Conservation (phyloP, 2,329 filamentous ascomycete species). For the Xylariaceae sp. region DNA sequence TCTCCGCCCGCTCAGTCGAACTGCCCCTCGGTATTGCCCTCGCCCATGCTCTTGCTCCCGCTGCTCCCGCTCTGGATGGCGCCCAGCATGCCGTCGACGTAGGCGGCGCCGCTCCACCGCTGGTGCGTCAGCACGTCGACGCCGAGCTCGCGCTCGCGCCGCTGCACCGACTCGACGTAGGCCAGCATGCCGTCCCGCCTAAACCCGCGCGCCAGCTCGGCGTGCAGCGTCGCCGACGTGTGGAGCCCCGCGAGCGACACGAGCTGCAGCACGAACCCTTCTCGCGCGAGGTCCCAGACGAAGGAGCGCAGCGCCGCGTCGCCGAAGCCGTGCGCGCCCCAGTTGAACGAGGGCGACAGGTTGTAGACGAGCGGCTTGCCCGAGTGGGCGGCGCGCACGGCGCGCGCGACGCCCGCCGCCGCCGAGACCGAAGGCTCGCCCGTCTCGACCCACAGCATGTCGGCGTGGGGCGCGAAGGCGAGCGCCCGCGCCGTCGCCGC, state of each 20-base stretch:
- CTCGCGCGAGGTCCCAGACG: constrained; percentile 90
- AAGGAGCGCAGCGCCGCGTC: constrained; percentile 79
- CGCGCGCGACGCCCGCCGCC: constrained; percentile 64
- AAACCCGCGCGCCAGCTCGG: constrained; percentile 74
- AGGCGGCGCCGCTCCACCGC: constrained; percentile 64
- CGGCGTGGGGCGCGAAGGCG: constrained; percentile 84
- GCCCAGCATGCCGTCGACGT: constrained; percentile 85
- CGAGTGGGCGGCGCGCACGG: constrained; percentile 63
- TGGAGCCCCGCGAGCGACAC: constrained; percentile 61
- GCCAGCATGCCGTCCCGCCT: constrained; percentile 92
- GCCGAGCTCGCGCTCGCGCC: constrained; percentile 79
- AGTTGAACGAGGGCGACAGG: constrained; percentile 94
- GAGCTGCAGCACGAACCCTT: constrained; percentile 69
- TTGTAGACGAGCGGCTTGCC: constrained; percentile 95
- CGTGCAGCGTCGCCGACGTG: constrained; percentile 55
- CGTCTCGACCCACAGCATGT: constrained; percentile 96
- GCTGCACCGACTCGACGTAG: constrained; percentile 90
- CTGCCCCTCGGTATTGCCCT: constrained; percentile 80
- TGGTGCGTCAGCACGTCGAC: constrained; percentile 94
- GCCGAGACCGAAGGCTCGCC: constrained; percentile 78
- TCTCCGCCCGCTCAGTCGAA: constrained; percentile 38
- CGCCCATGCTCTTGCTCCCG: constrained; percentile 84
- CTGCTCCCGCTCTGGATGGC: constrained; percentile 88
- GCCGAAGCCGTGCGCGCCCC: constrained; percentile 91
- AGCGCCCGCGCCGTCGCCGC: constrained; percentile 91